Conservation (phyloP, 1,139 yeast genomes). For the Suhomyces bokatorum region DNA sequence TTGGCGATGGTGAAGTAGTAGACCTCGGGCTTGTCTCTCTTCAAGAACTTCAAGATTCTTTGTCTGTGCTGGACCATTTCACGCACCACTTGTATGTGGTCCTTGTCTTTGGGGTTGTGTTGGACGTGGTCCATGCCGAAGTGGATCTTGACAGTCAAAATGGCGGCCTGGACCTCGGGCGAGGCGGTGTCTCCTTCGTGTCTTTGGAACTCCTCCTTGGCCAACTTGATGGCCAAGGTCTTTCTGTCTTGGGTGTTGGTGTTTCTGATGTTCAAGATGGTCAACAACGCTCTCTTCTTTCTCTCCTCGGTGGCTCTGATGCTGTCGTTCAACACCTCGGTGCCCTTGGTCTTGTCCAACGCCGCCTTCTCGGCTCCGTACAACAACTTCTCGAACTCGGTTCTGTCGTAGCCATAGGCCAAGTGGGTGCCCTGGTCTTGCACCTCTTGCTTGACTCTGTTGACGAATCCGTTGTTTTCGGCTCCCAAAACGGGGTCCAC, state of each 20-base stretch:
- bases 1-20: slow-evolving; percentile 86
- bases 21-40: slow-evolving; percentile 72
- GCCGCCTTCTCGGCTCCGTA: slow-evolving; percentile 68
- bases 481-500: slow-evolving; percentile 82
- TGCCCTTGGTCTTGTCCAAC: slow-evolving; percentile 31
- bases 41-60: slow-evolving; percentile 75
- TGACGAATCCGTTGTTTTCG: slow-evolving; percentile 63
- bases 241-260: slow-evolving; percentile 59
- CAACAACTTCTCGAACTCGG: slow-evolving; percentile 72
- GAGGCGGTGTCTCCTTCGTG: slow-evolving; percentile 92
- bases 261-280: slow-evolving; percentile 75
- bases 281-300: slow-evolving; percentile 67
- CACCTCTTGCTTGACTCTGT: slow-evolving; percentile 64
- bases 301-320: slow-evolving; percentile 49
- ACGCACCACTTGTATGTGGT: slow-evolving; percentile 68
- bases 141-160: slow-evolving; percentile 77
- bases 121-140: slow-evolving; percentile 76
- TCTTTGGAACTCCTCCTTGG: slow-evolving; percentile 77
- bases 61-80: slow-evolving; percentile 89
- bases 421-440: slow-evolving; percentile 57
- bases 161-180: slow-evolving; percentile 94
- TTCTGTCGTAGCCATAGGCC: slow-evolving; percentile 57
- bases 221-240: slow-evolving; percentile 61
- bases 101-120: slow-evolving; percentile 70
- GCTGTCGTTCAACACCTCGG: slow-evolving; percentile 48